Evolutionary conservation across 257 asterid species (phyloP), one percentile per base, ranked within the genome.

Genomic region (Solanum chilense): DNA sequence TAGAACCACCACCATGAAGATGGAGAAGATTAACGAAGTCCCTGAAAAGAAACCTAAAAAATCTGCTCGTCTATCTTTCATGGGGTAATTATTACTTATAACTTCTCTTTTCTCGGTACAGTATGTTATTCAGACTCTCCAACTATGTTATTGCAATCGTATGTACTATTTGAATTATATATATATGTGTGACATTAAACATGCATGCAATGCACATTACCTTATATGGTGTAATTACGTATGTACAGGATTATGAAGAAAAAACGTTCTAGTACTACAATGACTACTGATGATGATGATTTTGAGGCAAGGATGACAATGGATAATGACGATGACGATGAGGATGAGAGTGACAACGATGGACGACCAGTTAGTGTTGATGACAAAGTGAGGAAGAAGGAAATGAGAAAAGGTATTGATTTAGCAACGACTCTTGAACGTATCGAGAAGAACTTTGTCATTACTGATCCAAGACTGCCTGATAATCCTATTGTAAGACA

Each of bases 381-480:
- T 86, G 98, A 97, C 58, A 96, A 93, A 93, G 98, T 95, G 41
- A 93, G 99, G 90, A 95, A 95, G 93, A 97, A 92, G 94, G 99
- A 97, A 85, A 97, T 95, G 98, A 95, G 99, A 73, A 97, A 97
- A 94, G 99, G 99, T 92, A 94, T 97, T 80, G 99, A 97, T 92
- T 93, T 97, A 88, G 99, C 99, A 33, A 97, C 99, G 5, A 97
- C 99, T 5, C 98, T 97, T 14, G 99, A 97, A 89, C 98, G 99
- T 91, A 97, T 97, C 0, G 99, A 97, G 96, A 97, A 97, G 89
- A 97, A 97, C 83, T 97, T 96, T 42, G 99, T 97, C 87, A 93
- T 97, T 77, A 97, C 99, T 88, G 99, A 97, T 93, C 99, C 99
- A 25, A 94, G 99, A 90, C 89, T 97, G 77, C 99, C 99, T 16